phyloP scores from a whole-genome alignment of 495 filamentous ascomycete genomes.

The Xylaria nigripes region DNA sequence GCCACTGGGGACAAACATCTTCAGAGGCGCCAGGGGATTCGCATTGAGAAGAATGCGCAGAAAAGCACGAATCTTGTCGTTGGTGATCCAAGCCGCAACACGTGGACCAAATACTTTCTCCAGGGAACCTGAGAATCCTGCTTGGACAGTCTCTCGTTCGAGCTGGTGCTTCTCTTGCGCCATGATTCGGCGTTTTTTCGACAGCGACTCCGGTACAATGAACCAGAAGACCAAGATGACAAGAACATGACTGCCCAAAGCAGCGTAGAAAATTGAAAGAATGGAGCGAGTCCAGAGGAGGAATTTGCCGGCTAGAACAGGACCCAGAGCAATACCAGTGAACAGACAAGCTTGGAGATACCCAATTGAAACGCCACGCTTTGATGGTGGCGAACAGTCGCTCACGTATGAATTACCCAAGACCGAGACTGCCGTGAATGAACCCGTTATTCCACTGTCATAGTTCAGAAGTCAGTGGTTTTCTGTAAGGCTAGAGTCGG shows the following conservation, averaged over 20 bases:
- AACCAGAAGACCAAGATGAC: conserved; percentile 63
- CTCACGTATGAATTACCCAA: conserved; percentile 75
- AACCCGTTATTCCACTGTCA: conserved; percentile 61
- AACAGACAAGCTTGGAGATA: conserved; percentile 86
- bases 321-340: conserved; percentile 75
- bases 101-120: conserved; percentile 13
- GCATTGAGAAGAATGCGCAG: conserved; percentile 23
- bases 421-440: conserved; percentile 75
- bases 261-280: conserved; percentile 69
- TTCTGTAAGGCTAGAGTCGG: background rate
- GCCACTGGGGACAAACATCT: conserved; percentile 65
- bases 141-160: conserved; percentile 22
- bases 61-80: conserved; percentile 33
- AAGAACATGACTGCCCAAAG: conserved; percentile 58
- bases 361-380: conserved; percentile 77
- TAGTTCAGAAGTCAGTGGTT: background rate
- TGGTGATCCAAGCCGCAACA: conserved; percentile 18
- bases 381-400: conserved; percentile 74
- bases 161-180: conserved; percentile 58
- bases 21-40: conserved; percentile 67
- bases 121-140: conserved; percentile 15
- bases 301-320: conserved; percentile 67
- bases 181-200: conserved; percentile 52
- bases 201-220: conserved; percentile 74
- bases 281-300: conserved; percentile 60